A percentile compares a stretch with the other conserved stretches of the same genome.
Evolutionary conservation across 768 basidiomycete genomes (phyloP).

Genomic region (Coprinopsis cinerea): DNA sequence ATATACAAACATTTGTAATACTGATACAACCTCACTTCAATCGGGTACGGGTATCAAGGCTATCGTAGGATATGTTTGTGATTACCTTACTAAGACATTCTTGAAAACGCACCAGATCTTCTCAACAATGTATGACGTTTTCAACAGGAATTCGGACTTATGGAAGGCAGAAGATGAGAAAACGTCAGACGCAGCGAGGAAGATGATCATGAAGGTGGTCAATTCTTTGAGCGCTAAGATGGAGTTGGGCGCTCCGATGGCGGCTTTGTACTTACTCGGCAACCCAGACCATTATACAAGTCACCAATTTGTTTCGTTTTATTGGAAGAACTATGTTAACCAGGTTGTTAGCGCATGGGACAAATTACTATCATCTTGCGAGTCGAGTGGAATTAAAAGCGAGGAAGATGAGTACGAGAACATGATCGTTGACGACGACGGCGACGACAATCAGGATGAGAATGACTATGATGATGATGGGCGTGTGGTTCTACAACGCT

Average conservation of each 20-base stretch:
- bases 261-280: constrained; percentile 21
- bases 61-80: background rate
- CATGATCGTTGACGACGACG: no score
- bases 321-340: constrained; percentile 18
- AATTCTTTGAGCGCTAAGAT: constrained; percentile 22
- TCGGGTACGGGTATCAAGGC: constrained; percentile 1
- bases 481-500: background rate
- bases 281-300: constrained; percentile 29
- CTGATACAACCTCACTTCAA: background rate
- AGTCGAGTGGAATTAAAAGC: no score
- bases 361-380: no score
- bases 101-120: constrained; percentile 5
- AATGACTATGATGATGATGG: background rate
- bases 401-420: no score
- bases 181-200: constrained; percentile 2
- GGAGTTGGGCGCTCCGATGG: constrained; percentile 30
- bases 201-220: constrained; percentile 15
- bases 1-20: background rate
- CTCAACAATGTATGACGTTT: background rate
- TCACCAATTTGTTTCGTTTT: constrained; percentile 22
- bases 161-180: background rate
- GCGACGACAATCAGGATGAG: constrained; percentile 15
- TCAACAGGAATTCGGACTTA: background rate
- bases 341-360: no score
- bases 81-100: background rate